Evolutionary conservation across 2,329 filamentous ascomycete species (phyloP), one percentile per base, ranked within the genome.

Genomic region (Sordariomycetes sp.): DNA sequence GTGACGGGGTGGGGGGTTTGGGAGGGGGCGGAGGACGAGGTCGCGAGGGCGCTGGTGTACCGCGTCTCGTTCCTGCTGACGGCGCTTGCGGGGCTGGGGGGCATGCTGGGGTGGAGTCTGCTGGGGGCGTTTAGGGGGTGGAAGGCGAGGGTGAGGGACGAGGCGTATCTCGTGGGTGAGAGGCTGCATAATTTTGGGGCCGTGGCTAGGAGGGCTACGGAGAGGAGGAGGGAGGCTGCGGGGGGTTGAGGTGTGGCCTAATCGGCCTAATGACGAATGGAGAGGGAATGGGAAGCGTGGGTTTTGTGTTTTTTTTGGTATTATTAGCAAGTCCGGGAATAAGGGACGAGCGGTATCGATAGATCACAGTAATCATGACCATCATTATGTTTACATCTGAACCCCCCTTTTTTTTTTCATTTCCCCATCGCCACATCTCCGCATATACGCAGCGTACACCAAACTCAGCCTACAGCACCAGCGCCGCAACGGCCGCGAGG

Each of bases 121-220:
- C 65, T 79, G 10, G 72, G 78, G 52, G 79, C 89, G 56, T 79
- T 94, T 55, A 79, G 81, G 53, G 74, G 82, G 22, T 97, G 92
- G 91, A 83, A 88, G 64, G 77, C 84, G 58, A 82, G 86, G 59
- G 90, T 99, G 53, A 78, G 90, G 45, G 95, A 99, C 68, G 95
- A 99, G 71, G 91, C 95, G 0, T 99, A 99, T 68, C 75, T 99
- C 52, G 94, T 97, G 66, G 94, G 94, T 2, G 92, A 99, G 73
- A 76, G 91, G 59, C 72, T 99, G 65, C 95, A 99, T 72, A 99
- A 99, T 69, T 95, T 96, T 71, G 89, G 90, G 3, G 69, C 69
- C 1, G 70, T 13, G 45, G 8, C 45, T 20, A 50, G 45, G 45
- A 50, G 45, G 45, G 45, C 15, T 7, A 45, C 6, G 8, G 39